Base-by-base conservation (phyloP, 2,329 filamentous ascomycete genomes). In the Xylogone sp. region DNA sequence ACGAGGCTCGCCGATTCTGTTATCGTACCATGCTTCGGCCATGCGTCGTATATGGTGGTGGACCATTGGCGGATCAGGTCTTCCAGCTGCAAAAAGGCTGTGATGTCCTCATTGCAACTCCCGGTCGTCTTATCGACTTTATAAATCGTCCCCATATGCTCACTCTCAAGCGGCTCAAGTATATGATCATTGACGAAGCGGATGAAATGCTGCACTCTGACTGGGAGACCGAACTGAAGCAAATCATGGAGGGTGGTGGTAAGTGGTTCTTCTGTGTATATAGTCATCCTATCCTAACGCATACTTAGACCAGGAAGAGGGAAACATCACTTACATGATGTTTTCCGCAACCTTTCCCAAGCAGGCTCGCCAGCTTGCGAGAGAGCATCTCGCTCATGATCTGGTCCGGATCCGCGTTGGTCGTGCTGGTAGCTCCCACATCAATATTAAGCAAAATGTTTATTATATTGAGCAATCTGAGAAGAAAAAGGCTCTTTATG, bases 261-360 rank as follows among this genome's bases (percentile, higher is more conserved):
- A 79, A 72, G 82, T 73, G 46, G 16, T 29, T 3, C 19, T 22
- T 34, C 24, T 24, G 42, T n/a, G 46, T n/a, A 31, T 27, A 49
- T 10, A 10, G 22, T 21, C 43, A 19, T 34, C 8, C 19, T 47
- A 43, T 43, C 44, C 49, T 65, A 21, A 66, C 51, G 43, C 46
- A 20, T n/a, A 52, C 75, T n/a, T 73, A 96, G 78, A 83, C 69
- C 73, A 96, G 59, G 83, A 96, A 55, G 83, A 88, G 51, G 90
- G 79, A 2, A 79, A 81, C 55, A 71, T 85, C 60, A 81, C 77
- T 51, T 86, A 84, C 68, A 78, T 96, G 70, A 87, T 99, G 74
- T 97, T 97, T 68, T 96, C 91, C 0, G 94, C 94, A 1, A 97
- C 94, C 0, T 97, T 99, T 69, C 90, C 92, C 42, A 91, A 88